These are phyloP conservation scores for Xylogone sp. DNA, from an alignment of 2,329 filamentous ascomycete species.

Conservation along the genomic window DNA sequence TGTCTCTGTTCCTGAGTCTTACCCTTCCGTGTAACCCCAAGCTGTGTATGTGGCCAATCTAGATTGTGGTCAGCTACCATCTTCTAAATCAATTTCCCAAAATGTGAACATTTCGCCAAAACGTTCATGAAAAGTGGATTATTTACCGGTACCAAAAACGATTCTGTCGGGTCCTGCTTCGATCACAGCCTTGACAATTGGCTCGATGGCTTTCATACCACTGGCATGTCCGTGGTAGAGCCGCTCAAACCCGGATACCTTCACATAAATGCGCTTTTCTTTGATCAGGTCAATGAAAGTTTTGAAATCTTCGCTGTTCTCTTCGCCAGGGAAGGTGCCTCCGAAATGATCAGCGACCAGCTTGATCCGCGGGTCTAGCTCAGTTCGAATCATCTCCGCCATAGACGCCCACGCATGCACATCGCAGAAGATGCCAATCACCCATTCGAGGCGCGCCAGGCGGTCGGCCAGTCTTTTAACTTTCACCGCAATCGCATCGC, in stretches of 20 bases:
- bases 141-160: constrained; percentile 13
- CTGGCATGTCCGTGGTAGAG: constrained; percentile 15
- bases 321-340: constrained; percentile 18
- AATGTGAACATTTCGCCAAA: too few species aligned
- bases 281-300: constrained; percentile 15
- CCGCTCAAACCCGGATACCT: constrained; percentile 22
- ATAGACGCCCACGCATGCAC: constrained; percentile 18
- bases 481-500: constrained; percentile 11
- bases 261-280: constrained; percentile 19
- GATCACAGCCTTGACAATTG: constrained; percentile 15
- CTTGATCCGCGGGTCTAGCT: constrained; percentile 18
- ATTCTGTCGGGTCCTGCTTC: constrained; percentile 17
- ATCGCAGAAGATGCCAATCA: constrained; percentile 17
- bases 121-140: not conserved
- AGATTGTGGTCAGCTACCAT: too few species aligned
- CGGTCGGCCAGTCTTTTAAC: constrained; percentile 11
- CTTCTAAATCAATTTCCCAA: too few species aligned
- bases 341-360: constrained; percentile 22
- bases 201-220: constrained; percentile 13
- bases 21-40: constrained; percentile 15
- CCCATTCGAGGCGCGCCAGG: constrained; percentile 17
- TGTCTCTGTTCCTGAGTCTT: constrained; percentile 17
- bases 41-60: constrained; percentile 21
- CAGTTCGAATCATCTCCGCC: constrained; percentile 15
- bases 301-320: constrained; percentile 15